A percentile compares a stretch with the other conserved stretches of the same genome.
Evolutionary conservation across 106 monocot genomes (phyloP).

Genomic region (Vanilla planifolia): DNA sequence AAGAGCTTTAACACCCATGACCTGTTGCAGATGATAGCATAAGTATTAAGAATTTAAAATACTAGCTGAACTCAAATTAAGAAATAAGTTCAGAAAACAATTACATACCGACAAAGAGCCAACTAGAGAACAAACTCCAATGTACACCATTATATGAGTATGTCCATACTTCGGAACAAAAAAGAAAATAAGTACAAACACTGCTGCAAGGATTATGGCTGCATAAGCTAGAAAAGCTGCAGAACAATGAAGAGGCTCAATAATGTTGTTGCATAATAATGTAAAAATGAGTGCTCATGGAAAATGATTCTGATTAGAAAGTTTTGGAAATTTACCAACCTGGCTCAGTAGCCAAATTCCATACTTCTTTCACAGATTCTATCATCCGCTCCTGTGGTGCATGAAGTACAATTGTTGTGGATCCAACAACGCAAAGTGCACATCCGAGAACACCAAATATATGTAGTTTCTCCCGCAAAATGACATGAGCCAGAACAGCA

Average conservation of each 20-base stretch:
- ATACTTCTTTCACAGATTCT: constrained; percentile 79
- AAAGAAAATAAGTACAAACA: constrained; percentile 55
- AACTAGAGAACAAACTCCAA: constrained; percentile 86
- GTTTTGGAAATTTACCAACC: constrained; percentile 21
- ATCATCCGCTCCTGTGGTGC: constrained; percentile 89
- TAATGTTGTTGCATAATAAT: neutral
- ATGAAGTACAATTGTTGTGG: constrained; percentile 88
- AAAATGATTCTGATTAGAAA: neutral
- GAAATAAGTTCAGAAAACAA: neutral
- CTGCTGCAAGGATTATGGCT: constrained; percentile 32
- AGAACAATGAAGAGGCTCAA: neutral
- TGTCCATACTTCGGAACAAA: constrained; percentile 73
- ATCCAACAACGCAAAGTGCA: constrained; percentile 83
- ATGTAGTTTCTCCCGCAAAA: constrained; percentile 72
- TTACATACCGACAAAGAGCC: constrained; percentile 73
- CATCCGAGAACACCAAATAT: constrained; percentile 93
- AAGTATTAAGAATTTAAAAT: neutral
- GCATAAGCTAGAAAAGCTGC: constrained; percentile 77
- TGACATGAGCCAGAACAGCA: constrained; percentile 83
- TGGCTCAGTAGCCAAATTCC: constrained; percentile 94
- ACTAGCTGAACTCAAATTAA: neutral
- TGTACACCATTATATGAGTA: constrained; percentile 83
- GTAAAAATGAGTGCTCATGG: neutral
- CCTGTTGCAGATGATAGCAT: constrained; percentile 30
- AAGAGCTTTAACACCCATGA: constrained; percentile 90